phyloP scores from a whole-genome alignment of 495 filamentous ascomycete species.

The Penicillium herquei region DNA sequence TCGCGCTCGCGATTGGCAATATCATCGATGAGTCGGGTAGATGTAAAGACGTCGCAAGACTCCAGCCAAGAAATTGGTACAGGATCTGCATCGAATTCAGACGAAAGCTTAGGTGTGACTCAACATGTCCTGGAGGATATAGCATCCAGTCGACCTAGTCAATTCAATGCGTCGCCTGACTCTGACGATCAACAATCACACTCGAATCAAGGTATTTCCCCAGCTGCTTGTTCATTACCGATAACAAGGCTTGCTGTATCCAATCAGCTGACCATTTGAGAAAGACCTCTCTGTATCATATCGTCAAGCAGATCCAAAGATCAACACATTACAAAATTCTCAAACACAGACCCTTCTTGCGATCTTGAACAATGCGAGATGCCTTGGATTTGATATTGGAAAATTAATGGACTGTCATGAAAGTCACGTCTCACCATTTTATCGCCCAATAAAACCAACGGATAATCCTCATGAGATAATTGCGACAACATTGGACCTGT shows the following conservation, averaged over 20 bases:
- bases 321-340: conserved; percentile 15
- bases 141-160: no score
- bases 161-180: no score
- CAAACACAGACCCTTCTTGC: conserved; percentile 19
- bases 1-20: neutral
- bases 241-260: no score
- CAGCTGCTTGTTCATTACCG: no score
- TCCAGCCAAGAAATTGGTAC: neutral
- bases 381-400: conserved; percentile 29
- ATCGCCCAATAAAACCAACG: conserved; percentile 18
- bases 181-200: no score
- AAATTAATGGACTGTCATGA: conserved; percentile 22
- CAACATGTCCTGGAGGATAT: no score
- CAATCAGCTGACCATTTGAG: no score
- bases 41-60: neutral
- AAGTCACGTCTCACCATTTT: conserved; percentile 37
- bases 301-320: conserved; percentile 3
- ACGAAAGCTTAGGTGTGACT: neutral
- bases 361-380: conserved; percentile 35
- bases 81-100: neutral
- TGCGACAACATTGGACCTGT: conserved; percentile 18
- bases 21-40: neutral
- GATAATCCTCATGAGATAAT: conserved; percentile 26
- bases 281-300: neutral
- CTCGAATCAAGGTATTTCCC: neutral